Evolutionary conservation across 306 rosid genomes (phyloP).

Genomic region (Glycine soja): DNA sequence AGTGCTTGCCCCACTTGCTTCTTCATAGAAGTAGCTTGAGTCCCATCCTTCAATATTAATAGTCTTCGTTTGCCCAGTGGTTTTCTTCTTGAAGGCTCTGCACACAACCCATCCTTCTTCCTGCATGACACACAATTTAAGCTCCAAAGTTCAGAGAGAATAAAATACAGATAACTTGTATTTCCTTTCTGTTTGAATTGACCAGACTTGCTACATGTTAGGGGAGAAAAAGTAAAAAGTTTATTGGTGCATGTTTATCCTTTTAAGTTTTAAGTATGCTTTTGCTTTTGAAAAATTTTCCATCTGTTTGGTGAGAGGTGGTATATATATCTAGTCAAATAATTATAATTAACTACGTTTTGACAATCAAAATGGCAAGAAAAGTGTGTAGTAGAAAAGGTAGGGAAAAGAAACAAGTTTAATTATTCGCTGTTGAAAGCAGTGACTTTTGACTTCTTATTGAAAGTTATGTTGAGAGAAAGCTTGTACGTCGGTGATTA

Average conservation of each 20-base stretch:
- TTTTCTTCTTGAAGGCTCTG: constrained; percentile 93
- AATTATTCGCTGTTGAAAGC: constrained; percentile 59
- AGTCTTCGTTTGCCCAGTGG: constrained; percentile 61
- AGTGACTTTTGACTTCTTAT: constrained; percentile 75
- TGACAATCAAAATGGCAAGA: constrained; percentile 54
- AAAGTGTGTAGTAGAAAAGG: constrained; percentile 54
- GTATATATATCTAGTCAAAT: constrained; percentile 48
- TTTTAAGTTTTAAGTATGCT: background rate
- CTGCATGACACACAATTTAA: constrained; percentile 54
- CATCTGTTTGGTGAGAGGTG: constrained; percentile 51
- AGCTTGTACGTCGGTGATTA: constrained; percentile 49
- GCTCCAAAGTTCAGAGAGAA: background rate
- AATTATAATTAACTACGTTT: constrained; percentile 52
- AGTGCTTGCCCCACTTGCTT: constrained; percentile 57
- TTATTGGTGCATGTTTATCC: background rate
- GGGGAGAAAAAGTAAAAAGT: background rate
- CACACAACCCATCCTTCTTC: constrained; percentile 99
- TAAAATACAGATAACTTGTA: background rate
- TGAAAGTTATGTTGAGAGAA: constrained; percentile 60
- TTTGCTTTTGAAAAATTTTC: constrained; percentile 40
- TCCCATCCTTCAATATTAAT: constrained; percentile 69
- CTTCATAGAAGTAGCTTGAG: constrained; percentile 72
- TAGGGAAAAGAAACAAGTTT: constrained; percentile 48
- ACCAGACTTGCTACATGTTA: constrained; percentile 3
- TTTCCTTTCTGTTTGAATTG: background rate